Evolutionary conservation across 1,284 basidiomycete species (phyloP).

Genomic region (Rhodotorula sp.): DNA sequence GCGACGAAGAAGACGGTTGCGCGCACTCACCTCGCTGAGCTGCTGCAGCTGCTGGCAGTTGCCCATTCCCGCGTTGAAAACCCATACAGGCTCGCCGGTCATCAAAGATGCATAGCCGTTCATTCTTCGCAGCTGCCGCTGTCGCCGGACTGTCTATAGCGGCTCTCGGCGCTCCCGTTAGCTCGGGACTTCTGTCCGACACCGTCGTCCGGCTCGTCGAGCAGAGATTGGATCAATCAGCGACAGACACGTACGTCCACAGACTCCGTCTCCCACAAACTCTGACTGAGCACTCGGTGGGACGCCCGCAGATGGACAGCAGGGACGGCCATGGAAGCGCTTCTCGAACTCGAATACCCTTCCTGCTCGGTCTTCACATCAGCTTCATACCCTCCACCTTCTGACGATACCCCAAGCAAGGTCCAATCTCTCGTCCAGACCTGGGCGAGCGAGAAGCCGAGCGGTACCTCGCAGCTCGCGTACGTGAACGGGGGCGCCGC

Average conservation of each 20-base stretch:
- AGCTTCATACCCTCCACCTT: constrained; percentile 52
- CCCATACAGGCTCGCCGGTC: background rate
- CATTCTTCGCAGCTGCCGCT: background rate
- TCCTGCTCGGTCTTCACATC: constrained; percentile 61
- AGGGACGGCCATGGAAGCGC: constrained; percentile 69
- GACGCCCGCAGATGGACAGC: constrained; percentile 66
- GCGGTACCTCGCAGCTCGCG: constrained; percentile 21
- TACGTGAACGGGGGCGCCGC: constrained; percentile 32
- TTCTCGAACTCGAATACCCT: constrained; percentile 66
- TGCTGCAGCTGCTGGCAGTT: too few relatives aligned
- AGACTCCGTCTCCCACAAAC: background rate
- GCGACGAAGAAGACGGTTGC: too few relatives aligned
- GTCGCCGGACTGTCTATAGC: background rate
- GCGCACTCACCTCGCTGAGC: too few relatives aligned
- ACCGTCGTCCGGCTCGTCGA: constrained; percentile 3
- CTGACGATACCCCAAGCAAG: constrained; percentile 5
- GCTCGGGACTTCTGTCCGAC: background rate
- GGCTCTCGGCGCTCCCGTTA: constrained; percentile 1
- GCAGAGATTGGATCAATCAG: background rate
- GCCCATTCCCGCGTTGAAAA: too few relatives aligned
- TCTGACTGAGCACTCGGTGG: background rate
- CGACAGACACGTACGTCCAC: constrained; percentile 18
- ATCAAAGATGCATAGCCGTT: background rate
- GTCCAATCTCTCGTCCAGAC: constrained; percentile 26
- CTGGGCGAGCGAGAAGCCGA: constrained; percentile 26